Percentiles rank a stretch among this genome's conserved stretches.
These are phyloP conservation scores for Urochloa ruziziensis DNA, from an alignment of 176 grass and related monocot species.

Conservation along the genomic window DNA sequence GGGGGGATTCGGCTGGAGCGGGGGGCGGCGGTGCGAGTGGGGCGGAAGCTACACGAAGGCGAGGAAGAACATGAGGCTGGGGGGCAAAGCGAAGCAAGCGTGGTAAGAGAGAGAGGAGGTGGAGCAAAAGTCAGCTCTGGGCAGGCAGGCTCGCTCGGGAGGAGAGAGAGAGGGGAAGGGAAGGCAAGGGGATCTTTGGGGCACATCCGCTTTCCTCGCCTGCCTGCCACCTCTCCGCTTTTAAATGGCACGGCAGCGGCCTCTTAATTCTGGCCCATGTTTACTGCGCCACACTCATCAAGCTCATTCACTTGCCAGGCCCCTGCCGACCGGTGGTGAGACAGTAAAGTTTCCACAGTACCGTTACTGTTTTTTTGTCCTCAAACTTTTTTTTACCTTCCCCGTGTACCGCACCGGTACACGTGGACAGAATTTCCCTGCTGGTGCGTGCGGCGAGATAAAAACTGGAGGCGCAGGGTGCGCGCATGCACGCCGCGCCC, in stretches of 20 bases:
- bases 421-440: neutral
- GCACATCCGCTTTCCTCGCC: slow-evolving; percentile 31
- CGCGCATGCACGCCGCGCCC: too few species aligned
- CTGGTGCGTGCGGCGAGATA: too few species aligned
- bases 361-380: neutral
- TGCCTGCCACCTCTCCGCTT: slow-evolving; percentile 31
- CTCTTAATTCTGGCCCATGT: neutral
- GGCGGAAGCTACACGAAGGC: slow-evolving; percentile 42
- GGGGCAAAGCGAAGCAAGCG: slow-evolving; percentile 13
- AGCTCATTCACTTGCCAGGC: neutral
- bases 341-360: neutral
- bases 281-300: neutral
- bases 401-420: neutral
- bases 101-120: neutral
- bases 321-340: neutral
- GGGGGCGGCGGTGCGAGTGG: slow-evolving; percentile 1
- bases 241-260: neutral
- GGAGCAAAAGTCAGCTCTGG: slow-evolving; percentile 70
- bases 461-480: too few species aligned
- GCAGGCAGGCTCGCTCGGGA: neutral
- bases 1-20: slow-evolving; percentile 20
- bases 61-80: slow-evolving; percentile 35
- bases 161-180: neutral
- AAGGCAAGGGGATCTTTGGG: slow-evolving; percentile 30
- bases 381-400: too few species aligned